Evolutionary conservation across 768 basidiomycete genomes (phyloP).

Genomic region (Boletus pseudo-olivaceus): DNA sequence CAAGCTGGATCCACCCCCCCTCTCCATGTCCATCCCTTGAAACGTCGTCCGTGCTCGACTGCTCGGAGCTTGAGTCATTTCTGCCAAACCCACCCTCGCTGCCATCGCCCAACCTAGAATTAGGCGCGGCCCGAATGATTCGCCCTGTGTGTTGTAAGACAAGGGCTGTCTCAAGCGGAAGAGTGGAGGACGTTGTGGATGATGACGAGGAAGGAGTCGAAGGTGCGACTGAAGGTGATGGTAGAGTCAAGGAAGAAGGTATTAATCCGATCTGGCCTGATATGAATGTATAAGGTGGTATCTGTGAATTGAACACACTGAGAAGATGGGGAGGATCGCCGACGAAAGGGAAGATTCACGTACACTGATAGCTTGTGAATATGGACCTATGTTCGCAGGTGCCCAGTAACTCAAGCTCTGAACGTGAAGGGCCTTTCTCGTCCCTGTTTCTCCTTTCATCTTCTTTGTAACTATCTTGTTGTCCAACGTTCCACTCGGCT

Average conservation of each 20-base stretch:
- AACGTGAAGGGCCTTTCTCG: conserved; percentile 81
- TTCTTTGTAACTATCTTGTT: conserved; percentile 10
- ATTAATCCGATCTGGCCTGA: conserved; percentile 95
- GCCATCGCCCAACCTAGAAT: conserved; percentile 35
- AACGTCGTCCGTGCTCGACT: conserved; percentile 34
- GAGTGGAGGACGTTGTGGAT: conserved; percentile 51
- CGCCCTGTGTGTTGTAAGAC: conserved; percentile 77
- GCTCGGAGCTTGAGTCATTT: conserved; percentile 12
- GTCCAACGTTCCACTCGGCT: conserved; percentile 3
- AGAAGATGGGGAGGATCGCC: background rate
- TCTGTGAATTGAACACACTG: conserved; percentile 39
- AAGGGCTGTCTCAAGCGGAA: conserved; percentile 67
- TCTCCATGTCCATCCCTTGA: conserved; percentile 17
- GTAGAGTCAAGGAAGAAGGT: conserved; percentile 73
- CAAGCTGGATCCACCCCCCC: conserved; percentile 55
- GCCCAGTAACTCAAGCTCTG: conserved; percentile 98
- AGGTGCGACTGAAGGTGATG: conserved; percentile 35
- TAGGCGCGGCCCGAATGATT: conserved; percentile 55
- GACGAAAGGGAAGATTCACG: conserved; percentile 23
- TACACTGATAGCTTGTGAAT: conserved; percentile 89
- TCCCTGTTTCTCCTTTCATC: conserved; percentile 28
- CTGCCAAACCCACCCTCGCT: conserved; percentile 26
- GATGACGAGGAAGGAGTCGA: conserved; percentile 30
- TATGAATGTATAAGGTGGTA: conserved; percentile 72
- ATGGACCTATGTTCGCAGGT: conserved; percentile 97